These are phyloP conservation scores for Psidium guajava DNA, from an alignment of 345 rosid genomes.

Conservation along the genomic window DNA sequence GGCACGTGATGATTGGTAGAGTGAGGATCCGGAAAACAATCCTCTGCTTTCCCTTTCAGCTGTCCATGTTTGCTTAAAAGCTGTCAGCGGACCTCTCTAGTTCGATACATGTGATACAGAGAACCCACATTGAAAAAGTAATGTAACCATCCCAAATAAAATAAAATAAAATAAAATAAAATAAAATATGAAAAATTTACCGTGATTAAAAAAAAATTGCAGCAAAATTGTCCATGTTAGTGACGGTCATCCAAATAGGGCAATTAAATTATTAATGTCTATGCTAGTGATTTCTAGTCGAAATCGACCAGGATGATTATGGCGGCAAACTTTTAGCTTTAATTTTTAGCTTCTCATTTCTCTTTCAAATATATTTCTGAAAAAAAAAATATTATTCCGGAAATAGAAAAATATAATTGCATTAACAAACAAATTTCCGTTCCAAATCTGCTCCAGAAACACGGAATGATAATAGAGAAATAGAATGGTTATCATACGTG, in stretches of 20 bases:
- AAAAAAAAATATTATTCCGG: too few species aligned
- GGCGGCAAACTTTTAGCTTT: not conserved
- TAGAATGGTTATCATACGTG: too few species aligned
- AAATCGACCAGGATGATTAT: not conserved
- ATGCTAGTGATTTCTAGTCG: rapidly evolving
- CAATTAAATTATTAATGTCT: not conserved
- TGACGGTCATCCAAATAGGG: not conserved
- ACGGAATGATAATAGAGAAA: too few species aligned
- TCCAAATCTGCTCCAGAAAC: too few species aligned
- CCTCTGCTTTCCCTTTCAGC: not conserved
- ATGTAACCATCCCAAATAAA: not conserved
- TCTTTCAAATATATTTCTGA: too few species aligned
- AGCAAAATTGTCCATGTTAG: not conserved
- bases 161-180: too few species aligned
- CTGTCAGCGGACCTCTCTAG: not conserved
- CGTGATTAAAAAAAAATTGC: not conserved
- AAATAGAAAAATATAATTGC: too few species aligned
- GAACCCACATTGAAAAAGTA: not conserved
- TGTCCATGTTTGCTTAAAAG: not conserved
- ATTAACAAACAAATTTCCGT: too few species aligned
- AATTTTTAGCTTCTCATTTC: too few species aligned
- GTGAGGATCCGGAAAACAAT: not conserved
- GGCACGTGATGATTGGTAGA: not conserved
- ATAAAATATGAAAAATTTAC: too few species aligned
- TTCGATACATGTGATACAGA: not conserved